These are phyloP conservation scores for Xylaria nigripes DNA, from an alignment of 495 filamentous ascomycete species.

Conservation along the genomic window DNA sequence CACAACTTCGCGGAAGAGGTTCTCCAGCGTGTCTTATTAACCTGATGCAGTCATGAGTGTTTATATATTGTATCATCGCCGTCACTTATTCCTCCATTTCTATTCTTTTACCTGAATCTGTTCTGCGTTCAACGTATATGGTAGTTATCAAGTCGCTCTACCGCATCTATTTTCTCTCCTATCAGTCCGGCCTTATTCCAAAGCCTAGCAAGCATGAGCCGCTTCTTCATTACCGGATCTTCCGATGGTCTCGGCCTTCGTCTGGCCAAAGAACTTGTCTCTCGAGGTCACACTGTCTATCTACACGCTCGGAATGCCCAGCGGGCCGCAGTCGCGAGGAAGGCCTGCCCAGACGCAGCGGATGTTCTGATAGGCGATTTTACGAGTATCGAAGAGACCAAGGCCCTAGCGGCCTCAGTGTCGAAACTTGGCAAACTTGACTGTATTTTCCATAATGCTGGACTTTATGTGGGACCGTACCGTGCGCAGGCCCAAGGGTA, in stretches of 20 bases:
- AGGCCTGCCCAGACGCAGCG: slow-evolving; percentile 41
- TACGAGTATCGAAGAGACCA: slow-evolving; percentile 44
- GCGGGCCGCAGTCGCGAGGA: slow-evolving; percentile 37
- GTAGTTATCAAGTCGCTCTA: neutral
- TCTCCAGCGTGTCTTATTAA: too few species aligned
- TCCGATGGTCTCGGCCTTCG: slow-evolving; percentile 45
- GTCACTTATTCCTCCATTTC: too few species aligned
- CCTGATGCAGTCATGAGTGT: too few species aligned
- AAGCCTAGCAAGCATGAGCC: slow-evolving; percentile 31
- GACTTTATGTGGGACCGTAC: slow-evolving; percentile 32
- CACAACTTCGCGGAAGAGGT: too few species aligned
- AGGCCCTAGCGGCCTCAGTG: slow-evolving; percentile 43
- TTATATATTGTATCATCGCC: too few species aligned
- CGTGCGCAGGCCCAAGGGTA: slow-evolving; percentile 37
- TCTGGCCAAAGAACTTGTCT: slow-evolving; percentile 41
- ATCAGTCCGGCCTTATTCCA: neutral
- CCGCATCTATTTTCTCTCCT: neutral
- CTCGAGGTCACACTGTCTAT: slow-evolving; percentile 46
- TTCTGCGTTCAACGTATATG: neutral
- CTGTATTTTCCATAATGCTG: slow-evolving; percentile 52
- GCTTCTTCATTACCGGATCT: slow-evolving; percentile 48
- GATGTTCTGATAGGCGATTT: slow-evolving; percentile 46
- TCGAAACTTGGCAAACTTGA: slow-evolving; percentile 46
- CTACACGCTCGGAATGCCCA: slow-evolving; percentile 49
- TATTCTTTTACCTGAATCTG: too few species aligned